Conservation (phyloP, 306 rosid species). For the Malus fusca region DNA sequence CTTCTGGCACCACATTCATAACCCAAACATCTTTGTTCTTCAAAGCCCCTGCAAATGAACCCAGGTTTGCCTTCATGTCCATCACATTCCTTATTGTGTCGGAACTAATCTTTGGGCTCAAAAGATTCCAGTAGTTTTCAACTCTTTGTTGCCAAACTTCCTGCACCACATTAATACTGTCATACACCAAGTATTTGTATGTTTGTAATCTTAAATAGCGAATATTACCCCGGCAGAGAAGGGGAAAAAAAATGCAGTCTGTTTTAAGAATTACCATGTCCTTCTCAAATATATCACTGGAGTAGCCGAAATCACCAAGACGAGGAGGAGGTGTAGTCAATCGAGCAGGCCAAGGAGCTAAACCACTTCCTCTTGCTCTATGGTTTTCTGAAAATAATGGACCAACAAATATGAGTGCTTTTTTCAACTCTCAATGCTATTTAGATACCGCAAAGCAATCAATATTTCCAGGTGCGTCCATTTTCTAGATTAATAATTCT, state of each 20-base stretch:
- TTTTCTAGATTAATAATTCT: background rate
- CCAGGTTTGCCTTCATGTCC: constrained; percentile 98
- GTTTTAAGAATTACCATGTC: constrained; percentile 54
- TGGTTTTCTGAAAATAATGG: constrained; percentile 51
- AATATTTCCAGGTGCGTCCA: background rate
- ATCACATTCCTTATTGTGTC: constrained; percentile 71
- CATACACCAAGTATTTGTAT: background rate
- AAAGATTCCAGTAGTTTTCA: constrained; percentile 76
- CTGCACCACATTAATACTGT: constrained; percentile 37
- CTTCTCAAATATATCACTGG: constrained; percentile 73
- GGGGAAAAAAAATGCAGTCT: background rate
- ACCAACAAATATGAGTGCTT: background rate
- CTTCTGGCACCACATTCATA: constrained; percentile 88
- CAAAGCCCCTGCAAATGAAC: constrained; percentile 88
- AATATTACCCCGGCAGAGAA: background rate
- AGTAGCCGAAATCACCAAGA: constrained; percentile 78
- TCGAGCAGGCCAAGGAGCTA: constrained; percentile 98
- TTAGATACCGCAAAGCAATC: background rate
- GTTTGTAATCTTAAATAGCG: background rate
- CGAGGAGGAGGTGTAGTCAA: constrained; percentile 90
- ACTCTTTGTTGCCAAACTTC: constrained; percentile 81
- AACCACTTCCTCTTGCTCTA: constrained; percentile 70
- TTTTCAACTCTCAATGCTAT: background rate
- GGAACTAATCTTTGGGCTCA: constrained; percentile 52
- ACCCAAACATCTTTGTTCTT: constrained; percentile 85